Base-by-base conservation (phyloP, 352 stramenopile species). In the Globisporangium solare region DNA sequence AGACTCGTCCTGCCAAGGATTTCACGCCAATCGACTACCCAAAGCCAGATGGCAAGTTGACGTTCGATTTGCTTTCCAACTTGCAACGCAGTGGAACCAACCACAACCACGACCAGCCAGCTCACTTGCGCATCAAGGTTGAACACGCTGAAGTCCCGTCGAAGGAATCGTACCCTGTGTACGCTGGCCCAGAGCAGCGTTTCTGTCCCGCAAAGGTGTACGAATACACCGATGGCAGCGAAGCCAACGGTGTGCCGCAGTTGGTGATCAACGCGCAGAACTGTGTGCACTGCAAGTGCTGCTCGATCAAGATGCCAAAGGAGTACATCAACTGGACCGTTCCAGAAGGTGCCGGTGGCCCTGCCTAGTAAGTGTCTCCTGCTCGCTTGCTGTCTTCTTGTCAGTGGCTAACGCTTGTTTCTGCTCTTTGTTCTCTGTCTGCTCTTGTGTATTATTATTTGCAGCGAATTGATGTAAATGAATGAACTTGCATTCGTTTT, bases 271-370 rank as follows among this genome's bases (percentile, higher is more conserved):
- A 99, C 72, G 95, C 96, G 40, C 96, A 99, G 75, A 99, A 99
- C 77, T 99, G 97, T 70, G 90, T 99, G 45, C 97, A 99, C 80
- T 99, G 97, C 83, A 99, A 99, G 74, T 98, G 94, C 76, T 99
- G 97, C 74, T 98, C 92, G 40, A 99, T 99, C 77, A 99, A 99
- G 77, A 99, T 98, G 94, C 97, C 96, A 2, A 66, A 97, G 58
- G 95, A 99, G 76, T 99, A 99, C 76, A 99, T 99, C 74, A 85
- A 99, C 47, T 99, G 97, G 97, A 99, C 96, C 41, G 97, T 99
- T 5, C 97, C 97, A 6, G 97, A 99, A 83, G 97, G 96, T 46
- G 96, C 89, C 56, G 97, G 97, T 56, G 97, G 97, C 62, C 97
- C 97, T 58, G 92, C 96, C 63, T 99, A 99, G 87, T 97, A 98